A percentile compares a stretch with the other conserved stretches of the same genome.
Evolutionary conservation across 75 land plant genomes (phyloP).

Genomic region (Sequoiadendron giganteum): DNA sequence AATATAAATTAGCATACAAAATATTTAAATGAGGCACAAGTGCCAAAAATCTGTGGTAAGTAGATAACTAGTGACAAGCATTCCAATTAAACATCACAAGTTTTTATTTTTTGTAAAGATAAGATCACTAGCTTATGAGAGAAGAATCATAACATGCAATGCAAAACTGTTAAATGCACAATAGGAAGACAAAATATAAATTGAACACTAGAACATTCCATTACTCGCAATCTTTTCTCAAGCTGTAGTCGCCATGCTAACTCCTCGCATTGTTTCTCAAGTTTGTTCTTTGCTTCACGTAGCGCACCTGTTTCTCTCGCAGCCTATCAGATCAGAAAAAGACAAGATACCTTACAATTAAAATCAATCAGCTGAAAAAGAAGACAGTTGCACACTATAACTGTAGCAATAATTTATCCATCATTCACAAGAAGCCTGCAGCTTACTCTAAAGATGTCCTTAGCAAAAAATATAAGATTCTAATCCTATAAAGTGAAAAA

Average conservation of each 20-base stretch:
- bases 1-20: neutral
- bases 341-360: neutral
- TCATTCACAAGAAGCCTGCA: neutral
- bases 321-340: conserved; percentile 47
- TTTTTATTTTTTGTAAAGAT: no score
- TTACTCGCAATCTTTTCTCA: conserved; percentile 83
- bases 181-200: neutral
- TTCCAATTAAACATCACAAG: neutral
- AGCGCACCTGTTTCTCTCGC: conserved; percentile 97
- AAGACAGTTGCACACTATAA: neutral
- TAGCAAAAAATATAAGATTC: neutral
- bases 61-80: neutral
- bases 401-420: neutral
- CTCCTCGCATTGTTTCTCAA: conserved; percentile 95
- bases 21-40: neutral
- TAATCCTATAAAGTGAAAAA: neutral
- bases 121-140: neutral
- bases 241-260: conserved; percentile 80
- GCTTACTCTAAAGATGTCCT: neutral
- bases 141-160: neutral
- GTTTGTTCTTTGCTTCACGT: conserved; percentile 85
- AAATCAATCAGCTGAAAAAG: neutral
- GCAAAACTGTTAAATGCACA: no score
- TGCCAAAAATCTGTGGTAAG: neutral
- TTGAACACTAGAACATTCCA: neutral